A percentile compares a stretch with the other conserved stretches of the same genome.
These are phyloP conservation scores for Murraya paniculata DNA, from an alignment of 345 rosid genomes.

Conservation along the genomic window DNA sequence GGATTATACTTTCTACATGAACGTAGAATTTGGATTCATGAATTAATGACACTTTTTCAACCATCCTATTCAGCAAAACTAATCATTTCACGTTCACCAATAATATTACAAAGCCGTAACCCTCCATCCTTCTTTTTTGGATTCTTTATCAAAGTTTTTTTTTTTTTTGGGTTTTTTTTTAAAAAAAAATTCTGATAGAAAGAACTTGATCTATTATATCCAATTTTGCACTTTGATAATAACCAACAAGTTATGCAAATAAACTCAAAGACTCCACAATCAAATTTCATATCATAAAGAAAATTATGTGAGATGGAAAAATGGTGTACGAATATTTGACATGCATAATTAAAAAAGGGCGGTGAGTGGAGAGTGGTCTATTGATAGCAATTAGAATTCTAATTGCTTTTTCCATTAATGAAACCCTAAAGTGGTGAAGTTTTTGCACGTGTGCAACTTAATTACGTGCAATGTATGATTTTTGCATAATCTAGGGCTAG, in stretches of 20 bases:
- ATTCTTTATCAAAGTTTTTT: neutral
- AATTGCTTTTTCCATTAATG: slow-evolving; percentile 1
- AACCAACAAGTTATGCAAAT: neutral
- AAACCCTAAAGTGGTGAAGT: slow-evolving; percentile 15
- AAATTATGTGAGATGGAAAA: neutral
- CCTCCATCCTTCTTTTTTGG: neutral
- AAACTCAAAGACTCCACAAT: neutral
- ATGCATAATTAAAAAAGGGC: neutral
- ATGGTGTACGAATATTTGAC: neutral
- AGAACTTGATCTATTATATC: neutral
- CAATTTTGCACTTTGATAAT: too few species aligned
- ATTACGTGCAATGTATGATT: slow-evolving; percentile 27
- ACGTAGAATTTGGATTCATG: slow-evolving; percentile 5
- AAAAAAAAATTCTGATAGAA: too few species aligned
- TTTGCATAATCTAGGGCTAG: slow-evolving; percentile 19
- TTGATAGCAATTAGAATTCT: neutral
- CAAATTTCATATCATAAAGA: neutral
- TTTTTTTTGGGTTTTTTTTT: too few species aligned
- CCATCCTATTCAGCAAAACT: slow-evolving; percentile 4
- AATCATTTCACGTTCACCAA: slow-evolving; percentile 13
- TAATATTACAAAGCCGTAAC: neutral
- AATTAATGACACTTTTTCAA: neutral
- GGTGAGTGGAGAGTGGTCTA: slow-evolving; percentile 12
- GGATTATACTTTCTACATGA: neutral
- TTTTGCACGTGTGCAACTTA: slow-evolving; percentile 37